A percentile compares a stretch with the other conserved stretches of the same genome.
phyloP scores from a whole-genome alignment of 129 eudicot genomes.

The Kitagawia praeruptora region DNA sequence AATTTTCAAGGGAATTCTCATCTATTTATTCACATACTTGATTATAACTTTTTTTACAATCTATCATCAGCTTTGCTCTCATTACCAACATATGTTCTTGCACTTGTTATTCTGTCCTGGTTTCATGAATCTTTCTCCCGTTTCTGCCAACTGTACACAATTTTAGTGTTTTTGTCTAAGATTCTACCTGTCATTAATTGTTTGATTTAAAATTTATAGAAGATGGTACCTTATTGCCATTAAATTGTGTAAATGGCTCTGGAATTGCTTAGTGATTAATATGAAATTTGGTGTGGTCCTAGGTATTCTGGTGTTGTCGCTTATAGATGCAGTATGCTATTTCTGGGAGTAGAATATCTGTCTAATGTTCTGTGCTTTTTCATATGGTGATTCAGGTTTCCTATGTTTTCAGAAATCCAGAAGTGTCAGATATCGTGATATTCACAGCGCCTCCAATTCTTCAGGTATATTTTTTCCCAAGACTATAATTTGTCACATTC shows the following conservation, averaged over 20 bases:
- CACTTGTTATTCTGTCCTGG: not conserved
- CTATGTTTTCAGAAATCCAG: constrained; percentile 71
- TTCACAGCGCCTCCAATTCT: constrained; percentile 83
- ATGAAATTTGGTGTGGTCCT: not conserved
- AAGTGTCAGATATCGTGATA: constrained; percentile 78
- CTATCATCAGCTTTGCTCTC: not conserved
- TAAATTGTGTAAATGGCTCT: not conserved
- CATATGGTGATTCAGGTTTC: constrained; percentile 60
- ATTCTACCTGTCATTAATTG: not conserved
- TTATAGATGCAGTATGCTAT: not conserved
- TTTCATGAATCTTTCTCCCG: not conserved
- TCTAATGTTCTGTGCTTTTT: constrained; percentile 13
- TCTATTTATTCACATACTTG: not conserved
- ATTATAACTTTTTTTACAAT: not conserved
- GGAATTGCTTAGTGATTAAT: not conserved
- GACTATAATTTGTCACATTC: not conserved
- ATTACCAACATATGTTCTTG: not conserved
- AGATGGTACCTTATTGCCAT: not conserved
- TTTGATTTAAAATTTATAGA: not conserved
- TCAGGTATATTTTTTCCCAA: constrained; percentile 40
- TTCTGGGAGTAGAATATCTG: not conserved
- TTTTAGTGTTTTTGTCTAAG: no score
- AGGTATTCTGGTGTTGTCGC: not conserved
- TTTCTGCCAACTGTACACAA: not conserved
- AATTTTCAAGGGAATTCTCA: not conserved